Percentiles rank a stretch among this genome's conserved stretches.
These are phyloP conservation scores for Dillenia turbinata DNA, from an alignment of 164 flowering plant species.

Conservation along the genomic window DNA sequence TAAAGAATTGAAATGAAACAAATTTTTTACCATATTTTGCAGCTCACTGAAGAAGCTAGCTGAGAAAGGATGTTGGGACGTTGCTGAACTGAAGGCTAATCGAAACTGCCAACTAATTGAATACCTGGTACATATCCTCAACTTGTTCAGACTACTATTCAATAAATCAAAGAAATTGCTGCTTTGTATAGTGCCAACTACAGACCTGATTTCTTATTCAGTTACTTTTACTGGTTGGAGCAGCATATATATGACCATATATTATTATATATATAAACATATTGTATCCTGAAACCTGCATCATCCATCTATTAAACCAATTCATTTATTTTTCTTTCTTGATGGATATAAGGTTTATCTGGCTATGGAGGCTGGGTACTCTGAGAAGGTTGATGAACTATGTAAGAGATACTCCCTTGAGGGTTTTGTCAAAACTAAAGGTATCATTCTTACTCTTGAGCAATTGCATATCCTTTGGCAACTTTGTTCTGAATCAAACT, in stretches of 20 bases:
- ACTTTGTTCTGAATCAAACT: too few relatives aligned
- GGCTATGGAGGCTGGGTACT: slow-evolving; percentile 97
- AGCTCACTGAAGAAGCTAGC: slow-evolving; percentile 78
- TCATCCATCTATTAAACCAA: too few relatives aligned
- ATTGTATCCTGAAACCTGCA: too few relatives aligned
- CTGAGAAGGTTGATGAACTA: slow-evolving; percentile 89
- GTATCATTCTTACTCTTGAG: slow-evolving; percentile 25
- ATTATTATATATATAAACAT: too few relatives aligned
- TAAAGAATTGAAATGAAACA: not conserved
- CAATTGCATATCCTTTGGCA: too few relatives aligned
- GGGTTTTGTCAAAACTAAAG: slow-evolving; percentile 50
- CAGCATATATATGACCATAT: too few relatives aligned
- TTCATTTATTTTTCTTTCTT: too few relatives aligned
- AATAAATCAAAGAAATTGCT: too few relatives aligned
- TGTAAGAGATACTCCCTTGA: slow-evolving; percentile 72
- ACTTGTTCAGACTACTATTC: too few relatives aligned
- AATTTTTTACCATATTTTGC: slow-evolving; percentile 20
- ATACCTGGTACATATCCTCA: slow-evolving; percentile 50
- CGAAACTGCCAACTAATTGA: slow-evolving; percentile 57
- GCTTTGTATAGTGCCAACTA: too few relatives aligned
- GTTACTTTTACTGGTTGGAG: too few relatives aligned
- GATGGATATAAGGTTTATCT: slow-evolving; percentile 52
- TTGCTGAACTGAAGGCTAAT: slow-evolving; percentile 70
- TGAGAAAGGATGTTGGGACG: slow-evolving; percentile 93
- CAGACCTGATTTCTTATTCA: too few relatives aligned